Conservation (phyloP, 2,329 filamentous ascomycete genomes). For the Monosporascus cannonballus region DNA sequence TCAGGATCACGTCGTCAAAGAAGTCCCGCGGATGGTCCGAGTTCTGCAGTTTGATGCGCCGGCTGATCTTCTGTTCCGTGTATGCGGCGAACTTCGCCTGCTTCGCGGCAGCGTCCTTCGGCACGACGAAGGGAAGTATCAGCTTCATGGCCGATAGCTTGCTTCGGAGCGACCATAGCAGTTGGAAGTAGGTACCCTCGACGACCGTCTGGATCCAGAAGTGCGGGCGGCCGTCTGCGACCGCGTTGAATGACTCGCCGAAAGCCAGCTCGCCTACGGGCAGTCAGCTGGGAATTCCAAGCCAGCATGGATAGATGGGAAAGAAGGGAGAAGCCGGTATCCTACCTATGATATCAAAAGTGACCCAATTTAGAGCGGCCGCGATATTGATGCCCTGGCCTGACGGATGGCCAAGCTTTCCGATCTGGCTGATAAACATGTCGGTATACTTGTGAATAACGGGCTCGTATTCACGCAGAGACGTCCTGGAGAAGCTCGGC, state of each 20-base stretch:
- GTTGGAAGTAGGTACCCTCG: conserved; percentile 15
- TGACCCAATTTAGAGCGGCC: conserved; percentile 20
- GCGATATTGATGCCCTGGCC: conserved; percentile 16
- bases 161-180: conserved; percentile 11
- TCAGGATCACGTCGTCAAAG: conserved; percentile 13
- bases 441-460: conserved; percentile 16
- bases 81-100: conserved; percentile 15
- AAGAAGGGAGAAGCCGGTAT: conserved; percentile 44
- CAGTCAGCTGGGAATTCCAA: background rate
- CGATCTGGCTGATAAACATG: conserved; percentile 9
- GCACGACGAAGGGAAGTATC: conserved; percentile 13
- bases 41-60: conserved; percentile 11
- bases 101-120: conserved; percentile 12
- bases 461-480: conserved; percentile 15
- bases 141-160: conserved; percentile 11
- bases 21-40: conserved; percentile 9
- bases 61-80: conserved; percentile 13
- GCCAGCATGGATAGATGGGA: conserved; percentile 40
- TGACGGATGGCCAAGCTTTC: conserved; percentile 9
- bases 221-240: conserved; percentile 14
- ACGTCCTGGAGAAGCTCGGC: conserved; percentile 12
- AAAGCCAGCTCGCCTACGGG: conserved; percentile 19
- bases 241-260: conserved; percentile 19
- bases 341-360: conserved; percentile 26
- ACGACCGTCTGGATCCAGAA: conserved; percentile 21